Evolutionary conservation across 768 basidiomycete species (phyloP), one percentile per base, ranked within the genome.

Genomic region (Hericium coralloides): DNA sequence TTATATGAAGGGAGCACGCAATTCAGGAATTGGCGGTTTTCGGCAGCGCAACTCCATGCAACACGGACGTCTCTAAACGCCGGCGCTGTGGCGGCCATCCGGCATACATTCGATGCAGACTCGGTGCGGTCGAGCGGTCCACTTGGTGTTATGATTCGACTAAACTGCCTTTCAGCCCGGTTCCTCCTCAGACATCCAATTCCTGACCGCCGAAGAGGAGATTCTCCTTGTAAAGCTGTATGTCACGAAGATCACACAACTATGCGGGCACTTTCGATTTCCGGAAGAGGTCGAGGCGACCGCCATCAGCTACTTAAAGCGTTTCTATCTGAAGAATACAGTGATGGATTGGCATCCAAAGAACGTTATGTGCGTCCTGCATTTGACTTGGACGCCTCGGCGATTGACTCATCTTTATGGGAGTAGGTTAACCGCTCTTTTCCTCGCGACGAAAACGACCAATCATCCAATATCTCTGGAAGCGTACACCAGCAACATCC

Each of bases 301-400:
- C 3, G 93, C 94, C 0, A 79, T 90, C 57, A 85, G 81, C 56
- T 99, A 97, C 70, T 75, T 99, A 63, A 98, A 98, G 69, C 80
- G 97, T 4, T 99, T 99, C 71, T 99, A 98, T 68, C 79, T 98
- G 55, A 89, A 89, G 73, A 98, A 98, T 67, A 98, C 95, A 2
- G 92, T 94, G 54, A 98, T 98, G 94, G 97, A 98, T 68, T 98
- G 92, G 87, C 97, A 98, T 73, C 97, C 97, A 0, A 95, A 95
- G 72, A 94, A 92, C 66, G 92, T 99, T 65, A 99, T 99, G 97
- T 97, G 66, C 51, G 86, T 70, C 9, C 12, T n/a, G 39, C 12
- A 25, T 49, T 31, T 2, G 31, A 31, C 8, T 31, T 6, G n/a
- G 17, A 38, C 53, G 37, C 36, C 22, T 53, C 37, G 47, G 14